Conservation (phyloP, 2,329 filamentous ascomycete genomes). For the Ceratocystis cubensis region DNA sequence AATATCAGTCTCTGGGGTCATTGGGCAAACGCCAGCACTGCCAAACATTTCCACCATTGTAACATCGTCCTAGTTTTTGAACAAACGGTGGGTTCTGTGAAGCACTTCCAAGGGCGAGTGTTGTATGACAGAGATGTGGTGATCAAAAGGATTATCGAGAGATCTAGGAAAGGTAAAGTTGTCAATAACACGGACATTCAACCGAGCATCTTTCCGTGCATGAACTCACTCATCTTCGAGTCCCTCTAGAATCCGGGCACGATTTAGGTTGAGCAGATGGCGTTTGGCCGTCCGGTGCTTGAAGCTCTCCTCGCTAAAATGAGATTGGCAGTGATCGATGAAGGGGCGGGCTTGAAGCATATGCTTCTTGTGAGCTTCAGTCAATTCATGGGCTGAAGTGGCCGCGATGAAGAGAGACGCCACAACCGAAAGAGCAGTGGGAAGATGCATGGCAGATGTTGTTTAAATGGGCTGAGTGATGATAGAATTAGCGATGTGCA, state of each 20-base stretch:
- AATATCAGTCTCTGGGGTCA: slow-evolving; percentile 39
- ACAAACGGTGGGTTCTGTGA: slow-evolving; percentile 30
- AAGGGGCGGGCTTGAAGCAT: slow-evolving; percentile 9
- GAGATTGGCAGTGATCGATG: slow-evolving; percentile 21
- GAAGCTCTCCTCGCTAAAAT: slow-evolving; percentile 19
- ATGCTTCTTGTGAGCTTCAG: slow-evolving; percentile 6
- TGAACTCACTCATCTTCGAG: slow-evolving; percentile 20
- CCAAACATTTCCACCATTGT: slow-evolving; percentile 30
- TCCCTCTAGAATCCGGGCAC: slow-evolving; percentile 13
- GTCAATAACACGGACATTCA: neutral
- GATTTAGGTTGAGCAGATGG: slow-evolving; percentile 6
- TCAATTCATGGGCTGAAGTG: slow-evolving; percentile 9
- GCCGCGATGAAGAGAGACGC: neutral
- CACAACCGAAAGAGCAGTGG: slow-evolving; percentile 9
- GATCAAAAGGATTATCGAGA: slow-evolving; percentile 16
- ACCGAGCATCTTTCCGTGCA: neutral
- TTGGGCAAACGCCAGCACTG: slow-evolving; percentile 34
- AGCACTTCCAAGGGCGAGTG: slow-evolving; percentile 24
- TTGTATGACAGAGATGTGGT: slow-evolving; percentile 7
- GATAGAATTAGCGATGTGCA: neutral
- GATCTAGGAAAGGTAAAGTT: slow-evolving; percentile 11
- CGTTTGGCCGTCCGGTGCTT: slow-evolving; percentile 21
- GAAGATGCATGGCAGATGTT: slow-evolving; percentile 16
- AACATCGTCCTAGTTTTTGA: slow-evolving; percentile 26
- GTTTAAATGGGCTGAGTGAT: neutral